Base-by-base conservation (phyloP, 805 yeast genomes). In the Naumovozyma castellii region DNA sequence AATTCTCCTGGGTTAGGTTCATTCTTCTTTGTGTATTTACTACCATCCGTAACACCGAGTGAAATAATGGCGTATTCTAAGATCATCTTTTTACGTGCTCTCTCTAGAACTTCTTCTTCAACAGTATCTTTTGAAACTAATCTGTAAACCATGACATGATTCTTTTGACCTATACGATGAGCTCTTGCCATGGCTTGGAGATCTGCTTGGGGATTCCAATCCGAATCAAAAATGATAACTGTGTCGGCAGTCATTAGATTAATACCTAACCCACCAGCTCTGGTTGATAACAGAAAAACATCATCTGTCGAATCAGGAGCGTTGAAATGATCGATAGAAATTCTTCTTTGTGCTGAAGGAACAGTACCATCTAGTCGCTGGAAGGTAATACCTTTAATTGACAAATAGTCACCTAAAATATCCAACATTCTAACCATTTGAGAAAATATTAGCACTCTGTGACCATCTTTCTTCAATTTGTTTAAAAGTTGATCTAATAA, bases 131-230 rank as follows among this genome's bases (percentile, higher is more conserved):
- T 92, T 43, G 95, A 82, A n/a, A 92, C 97, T 66, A 92, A 84
- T 57, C 99, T 71, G 59, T 92, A 92, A 14, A 92, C 97, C 78
- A 86, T 85, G 29, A 92, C 99, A 64, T 92, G 98, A 53, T 85
- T 87, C 64, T 88, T 92, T 62, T 92, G 99, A n/a, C 99, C 99
- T 59, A 92, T 92, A 69, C 99, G 80, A 66, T 92, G 99, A 2
- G 98, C 98, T 65, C 98, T 78, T 0, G 98, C 98, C 98, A 92
- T 92, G 1, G 98, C 98, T 65, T 92, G 98, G 54, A 92, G 69
- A 71, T 92, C 98, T 0, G 98, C 98, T 62, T 92, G 98, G 0
- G 98, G 98, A 58, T 92, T 92, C 98, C 98, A 92, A 66, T 92
- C 98, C 3, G 95, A 85, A 64, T 92, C 98, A 64, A 92, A 92